Conservation (phyloP, 768 basidiomycete species). For the Lactarius hengduanensis region DNA sequence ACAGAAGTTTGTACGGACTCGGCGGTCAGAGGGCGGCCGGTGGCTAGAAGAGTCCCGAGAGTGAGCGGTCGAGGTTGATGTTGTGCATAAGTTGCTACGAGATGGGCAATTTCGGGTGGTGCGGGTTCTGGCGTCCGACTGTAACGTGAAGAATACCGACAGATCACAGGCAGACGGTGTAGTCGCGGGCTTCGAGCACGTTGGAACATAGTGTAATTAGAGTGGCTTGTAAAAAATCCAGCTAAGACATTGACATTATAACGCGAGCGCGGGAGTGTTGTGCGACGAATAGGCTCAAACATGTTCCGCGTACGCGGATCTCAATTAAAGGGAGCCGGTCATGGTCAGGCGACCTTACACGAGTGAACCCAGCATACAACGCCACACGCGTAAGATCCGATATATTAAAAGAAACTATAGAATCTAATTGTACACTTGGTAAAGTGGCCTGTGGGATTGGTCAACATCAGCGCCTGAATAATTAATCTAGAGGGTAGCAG, state of each 20-base stretch:
- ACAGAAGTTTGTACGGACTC: conserved; percentile 75
- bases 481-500: conserved; percentile 8
- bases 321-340: neutral
- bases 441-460: conserved; percentile 60
- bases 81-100: conserved; percentile 61
- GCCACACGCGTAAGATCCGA: conserved; percentile 2
- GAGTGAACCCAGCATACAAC: neutral
- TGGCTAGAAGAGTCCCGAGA: conserved; percentile 69
- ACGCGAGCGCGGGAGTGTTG: neutral
- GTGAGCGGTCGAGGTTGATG: conserved; percentile 68
- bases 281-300: neutral
- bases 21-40: conserved; percentile 68
- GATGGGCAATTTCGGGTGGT: conserved; percentile 51
- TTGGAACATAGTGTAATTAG: conserved; percentile 13
- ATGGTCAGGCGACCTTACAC: conserved; percentile 2
- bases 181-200: conserved; percentile 7
- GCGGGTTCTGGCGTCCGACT: conserved; percentile 48
- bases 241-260: neutral
- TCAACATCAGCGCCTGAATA: conserved; percentile 16
- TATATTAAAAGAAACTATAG: conserved; percentile 18
- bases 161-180: neutral
- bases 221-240: neutral
- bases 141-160: conserved; percentile 10
- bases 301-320: conserved; percentile 11
- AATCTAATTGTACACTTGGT: conserved; percentile 89